Evolutionary conservation across 1,284 basidiomycete genomes (phyloP), one percentile per base, ranked within the genome.

Genomic region (Trichosporon sp.): DNA sequence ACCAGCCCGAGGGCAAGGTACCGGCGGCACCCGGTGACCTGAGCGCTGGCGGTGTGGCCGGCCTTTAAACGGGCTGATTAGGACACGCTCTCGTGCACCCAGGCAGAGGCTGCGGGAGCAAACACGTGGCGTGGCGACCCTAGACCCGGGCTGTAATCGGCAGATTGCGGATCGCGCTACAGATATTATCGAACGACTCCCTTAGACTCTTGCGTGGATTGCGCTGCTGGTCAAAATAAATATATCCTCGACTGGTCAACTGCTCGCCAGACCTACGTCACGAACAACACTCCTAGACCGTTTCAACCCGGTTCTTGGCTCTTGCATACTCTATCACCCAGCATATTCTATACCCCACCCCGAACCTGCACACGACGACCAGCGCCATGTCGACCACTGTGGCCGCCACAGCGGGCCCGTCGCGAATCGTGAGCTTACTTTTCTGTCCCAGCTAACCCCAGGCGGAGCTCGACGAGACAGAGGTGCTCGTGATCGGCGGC

Each of bases 401-500:
- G 27, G n/a, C 56, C 56, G 56, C 56, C 56, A 60, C 56, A 60
- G 56, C 56, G 18, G 56, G 56, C 18, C 56, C 56, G 56, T 60
- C 56, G 6, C 56, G 56, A 13, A 60, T 60, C 31, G 56, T 60
- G 18, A 60, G 56, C 56, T 21, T 18, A n/a, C 56, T 3, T 29
- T 5, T 8, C 7, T n/a, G 18, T 7, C 8, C 2, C 6, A 32
- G 29, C 70, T 66, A 13, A 66, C 67, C 3, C 2, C 65, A 71
- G 70, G 60, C 68, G 38, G 77, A 77, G 69, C 67, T 71, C 58
- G 73, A 78, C 63, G 60, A 72, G 64, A 81, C 81, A 13, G 82
- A 84, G 67, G 76, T 85, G 65, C 83, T 96, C 83, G 90, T 98
- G 80, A 89, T 98, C 79, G 95, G 95, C 71, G 93, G 92, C 11